Evolutionary conservation across 1,284 basidiomycete genomes (phyloP).

Genomic region (Trichosporon sp.): DNA sequence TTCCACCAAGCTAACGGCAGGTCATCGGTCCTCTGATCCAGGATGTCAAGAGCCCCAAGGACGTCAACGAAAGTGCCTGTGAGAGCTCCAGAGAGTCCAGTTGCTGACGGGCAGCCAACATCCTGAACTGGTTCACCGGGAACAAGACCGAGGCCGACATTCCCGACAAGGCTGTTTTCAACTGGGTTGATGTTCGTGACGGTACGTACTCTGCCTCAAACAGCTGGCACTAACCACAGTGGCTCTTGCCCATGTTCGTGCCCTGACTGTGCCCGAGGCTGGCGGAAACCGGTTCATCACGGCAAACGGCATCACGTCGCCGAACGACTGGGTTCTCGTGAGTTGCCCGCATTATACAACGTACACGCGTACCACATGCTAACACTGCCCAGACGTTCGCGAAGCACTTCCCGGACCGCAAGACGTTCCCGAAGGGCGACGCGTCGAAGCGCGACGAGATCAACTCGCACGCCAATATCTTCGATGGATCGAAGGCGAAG

Average conservation of each 20-base stretch:
- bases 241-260: slow-evolving; percentile 58
- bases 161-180: slow-evolving; percentile 32
- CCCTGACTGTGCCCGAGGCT: slow-evolving; percentile 57
- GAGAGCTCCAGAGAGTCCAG: slow-evolving; percentile 19
- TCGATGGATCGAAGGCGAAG: slow-evolving; percentile 35
- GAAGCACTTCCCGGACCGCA: slow-evolving; percentile 31
- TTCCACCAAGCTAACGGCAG: slow-evolving; percentile 13
- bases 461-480: slow-evolving; percentile 22
- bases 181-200: slow-evolving; percentile 59
- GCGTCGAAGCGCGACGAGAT: slow-evolving; percentile 27
- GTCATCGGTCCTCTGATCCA: slow-evolving; percentile 55
- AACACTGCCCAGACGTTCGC: slow-evolving; percentile 23
- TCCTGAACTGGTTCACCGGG: slow-evolving; percentile 50
- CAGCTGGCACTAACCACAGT: slow-evolving; percentile 35
- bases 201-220: slow-evolving; percentile 20
- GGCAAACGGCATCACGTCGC: slow-evolving; percentile 43
- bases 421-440: slow-evolving; percentile 37
- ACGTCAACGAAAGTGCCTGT: slow-evolving; percentile 57
- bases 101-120: slow-evolving; percentile 22
- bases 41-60: slow-evolving; percentile 51
- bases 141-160: slow-evolving; percentile 47
- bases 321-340: slow-evolving; percentile 37
- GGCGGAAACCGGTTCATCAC: slow-evolving; percentile 60
- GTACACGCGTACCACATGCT: not conserved
- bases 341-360: slow-evolving; percentile 3